Evolutionary conservation across 2,329 filamentous ascomycete genomes (phyloP), one percentile per base, ranked within the genome.

Genomic region (Pseudogymnoascus sp.): DNA sequence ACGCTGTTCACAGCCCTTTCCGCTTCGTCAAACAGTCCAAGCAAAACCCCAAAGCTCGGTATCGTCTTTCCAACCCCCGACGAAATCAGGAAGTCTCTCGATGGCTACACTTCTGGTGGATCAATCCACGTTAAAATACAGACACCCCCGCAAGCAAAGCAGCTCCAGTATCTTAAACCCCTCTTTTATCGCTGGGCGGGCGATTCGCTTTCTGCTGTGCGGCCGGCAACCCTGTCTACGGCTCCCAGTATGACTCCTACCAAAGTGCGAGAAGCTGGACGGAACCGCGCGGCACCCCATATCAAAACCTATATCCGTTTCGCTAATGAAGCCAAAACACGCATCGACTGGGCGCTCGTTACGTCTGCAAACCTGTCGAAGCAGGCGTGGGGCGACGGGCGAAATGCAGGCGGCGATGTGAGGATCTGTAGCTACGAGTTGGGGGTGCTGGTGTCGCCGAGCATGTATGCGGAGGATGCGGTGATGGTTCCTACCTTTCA

Each of bases 311-410:
- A 94, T 68, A 85, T 92, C 47, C 83, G 89, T 4, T 91, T 80
- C 65, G 74, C 76, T 60, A 65, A 71, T 59, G 30, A 41, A 18
- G 58, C 9, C 6, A 69, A 75, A 16, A 70, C 68, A 1, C 73
- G 74, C 0, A 85, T 95, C 38, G 89, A 94, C 69, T 96, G 91
- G 92, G 90, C 89, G 1, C 78, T 96, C 65, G 72, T 95, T 2
- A 95, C 90, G 0, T 94, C 89, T n/a, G 91, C 91, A n/a, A 96
- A 96, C 67, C 72, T 96, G 2, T 94, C 89, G 1, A 93, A 87
- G 64, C 91, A 96, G 73, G 91, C 91, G 0, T 96, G 91, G 92
- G 91, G 91, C 1, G 85, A 88, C 37, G 77, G 81, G 2, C 72
- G 71, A 1, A 83, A 81, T 63, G 9, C 76, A 2, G 76, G 78